Conservation (phyloP, 352 stramenopile species). For the Hyaloperonospora arabidopsidis region DNA sequence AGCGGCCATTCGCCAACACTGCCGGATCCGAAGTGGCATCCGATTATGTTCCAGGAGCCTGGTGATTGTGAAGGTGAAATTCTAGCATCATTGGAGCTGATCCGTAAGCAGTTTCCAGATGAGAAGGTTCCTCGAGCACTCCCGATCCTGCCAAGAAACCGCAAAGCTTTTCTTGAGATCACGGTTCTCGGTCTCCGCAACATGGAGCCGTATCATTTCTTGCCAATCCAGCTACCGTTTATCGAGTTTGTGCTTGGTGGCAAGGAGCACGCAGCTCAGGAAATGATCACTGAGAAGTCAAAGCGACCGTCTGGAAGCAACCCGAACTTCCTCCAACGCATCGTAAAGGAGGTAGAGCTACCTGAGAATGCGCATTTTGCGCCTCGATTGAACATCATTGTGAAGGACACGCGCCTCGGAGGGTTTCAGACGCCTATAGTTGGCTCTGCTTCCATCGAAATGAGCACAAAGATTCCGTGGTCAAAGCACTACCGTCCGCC, state of each 20-base stretch:
- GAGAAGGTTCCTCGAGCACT: slow-evolving; percentile 41
- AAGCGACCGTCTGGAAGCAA: slow-evolving; percentile 74
- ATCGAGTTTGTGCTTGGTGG: slow-evolving; percentile 85
- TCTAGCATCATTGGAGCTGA: slow-evolving; percentile 65
- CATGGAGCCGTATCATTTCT: slow-evolving; percentile 85
- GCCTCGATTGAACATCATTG: slow-evolving; percentile 84
- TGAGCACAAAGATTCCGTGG: slow-evolving; percentile 80
- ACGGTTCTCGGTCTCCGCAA: slow-evolving; percentile 78
- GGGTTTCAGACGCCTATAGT: slow-evolving; percentile 82
- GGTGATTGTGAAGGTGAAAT: slow-evolving; percentile 78
- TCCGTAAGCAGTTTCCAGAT: slow-evolving; percentile 65
- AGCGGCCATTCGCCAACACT: slow-evolving; percentile 36
- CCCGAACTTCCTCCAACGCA: slow-evolving; percentile 86
- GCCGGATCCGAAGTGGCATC: slow-evolving; percentile 65
- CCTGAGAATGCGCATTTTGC: slow-evolving; percentile 84
- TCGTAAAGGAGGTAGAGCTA: slow-evolving; percentile 83
- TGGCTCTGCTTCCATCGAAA: slow-evolving; percentile 76
- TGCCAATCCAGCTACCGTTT: slow-evolving; percentile 83
- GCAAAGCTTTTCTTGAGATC: slow-evolving; percentile 77
- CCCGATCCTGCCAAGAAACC: slow-evolving; percentile 55
- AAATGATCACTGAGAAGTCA: slow-evolving; percentile 84
- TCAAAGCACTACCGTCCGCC: slow-evolving; percentile 65
- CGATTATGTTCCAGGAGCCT: slow-evolving; percentile 69
- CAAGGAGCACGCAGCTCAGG: slow-evolving; percentile 64
- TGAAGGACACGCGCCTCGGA: slow-evolving; percentile 83